Evolutionary conservation across 1,284 basidiomycete species (phyloP).

Genomic region (Rhizopogon parksii): DNA sequence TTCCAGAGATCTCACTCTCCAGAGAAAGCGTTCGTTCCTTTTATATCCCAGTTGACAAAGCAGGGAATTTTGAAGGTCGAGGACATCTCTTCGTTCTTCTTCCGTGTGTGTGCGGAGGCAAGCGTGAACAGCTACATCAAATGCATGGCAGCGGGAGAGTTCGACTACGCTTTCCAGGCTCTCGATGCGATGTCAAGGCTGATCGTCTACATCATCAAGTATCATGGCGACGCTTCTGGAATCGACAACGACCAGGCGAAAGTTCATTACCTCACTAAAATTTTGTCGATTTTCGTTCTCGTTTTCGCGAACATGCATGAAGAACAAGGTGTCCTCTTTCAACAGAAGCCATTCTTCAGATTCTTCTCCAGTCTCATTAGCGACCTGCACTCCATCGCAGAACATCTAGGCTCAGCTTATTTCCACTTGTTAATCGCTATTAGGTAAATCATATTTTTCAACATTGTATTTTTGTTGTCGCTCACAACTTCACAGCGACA

Average conservation of each 20-base stretch:
- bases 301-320: constrained; percentile 95
- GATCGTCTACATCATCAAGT: constrained; percentile 98
- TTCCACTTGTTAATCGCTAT: constrained; percentile 86
- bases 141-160: constrained; percentile 73
- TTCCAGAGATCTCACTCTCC: constrained; percentile 87
- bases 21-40: constrained; percentile 96
- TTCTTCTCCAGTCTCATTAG: constrained; percentile 97
- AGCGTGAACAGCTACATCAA: constrained; percentile 91
- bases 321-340: constrained; percentile 85
- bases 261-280: constrained; percentile 96
- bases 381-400: constrained; percentile 83
- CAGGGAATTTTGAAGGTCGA: constrained; percentile 96
- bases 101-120: constrained; percentile 94
- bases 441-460: constrained; percentile 44
- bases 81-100: constrained; percentile 96
- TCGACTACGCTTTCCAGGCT: constrained; percentile 79
- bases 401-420: constrained; percentile 80
- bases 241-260: constrained; percentile 90
- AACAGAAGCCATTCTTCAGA: constrained; percentile 97
- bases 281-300: constrained; percentile 94
- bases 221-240: constrained; percentile 89
- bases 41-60: constrained; percentile 92
- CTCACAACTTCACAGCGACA: constrained; percentile 57
- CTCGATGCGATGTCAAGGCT: constrained; percentile 94
- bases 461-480: constrained; percentile 10